Conservation (phyloP, 1,284 basidiomycete species). For the Prillingera fragicola region DNA sequence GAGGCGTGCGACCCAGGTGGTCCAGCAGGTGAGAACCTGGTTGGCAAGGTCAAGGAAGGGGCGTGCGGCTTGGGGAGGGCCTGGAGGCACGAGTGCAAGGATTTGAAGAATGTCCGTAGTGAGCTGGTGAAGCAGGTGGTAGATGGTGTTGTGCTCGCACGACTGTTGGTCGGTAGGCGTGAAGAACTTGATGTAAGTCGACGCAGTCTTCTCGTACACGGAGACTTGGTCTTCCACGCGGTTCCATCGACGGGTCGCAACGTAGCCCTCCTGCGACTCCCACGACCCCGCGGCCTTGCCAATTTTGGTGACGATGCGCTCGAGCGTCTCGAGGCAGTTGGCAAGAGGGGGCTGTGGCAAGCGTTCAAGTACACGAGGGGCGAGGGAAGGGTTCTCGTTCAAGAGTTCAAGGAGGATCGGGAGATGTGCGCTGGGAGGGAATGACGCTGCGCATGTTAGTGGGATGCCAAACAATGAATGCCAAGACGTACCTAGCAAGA, state of each 20-base stretch:
- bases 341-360: conserved; percentile 36
- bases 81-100: conserved; percentile 28
- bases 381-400: conserved; percentile 30
- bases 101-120: conserved; percentile 28
- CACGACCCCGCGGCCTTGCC: conserved; percentile 19
- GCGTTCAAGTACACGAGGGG: conserved; percentile 24
- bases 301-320: conserved; percentile 22
- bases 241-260: conserved; percentile 28
- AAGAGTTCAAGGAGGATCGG: conserved; percentile 38
- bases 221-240: conserved; percentile 26
- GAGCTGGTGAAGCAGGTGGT: conserved; percentile 30
- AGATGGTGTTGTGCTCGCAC: conserved; percentile 26
- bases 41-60: conserved; percentile 34
- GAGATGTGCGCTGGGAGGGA: conserved; percentile 39
- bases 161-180: conserved; percentile 7
- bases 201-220: conserved; percentile 29
- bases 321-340: conserved; percentile 33
- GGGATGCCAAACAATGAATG: neutral
- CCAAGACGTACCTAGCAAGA: conserved; percentile 36
- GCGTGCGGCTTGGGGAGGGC: conserved; percentile 12
- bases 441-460: conserved; percentile 22
- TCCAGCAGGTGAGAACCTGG: conserved; percentile 30
- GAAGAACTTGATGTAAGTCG: conserved; percentile 40
- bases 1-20: conserved; percentile 27
- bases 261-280: conserved; percentile 15